These are phyloP conservation scores for Erodium trifolium DNA, from an alignment of 441 rosid genomes.

Conservation along the genomic window DNA sequence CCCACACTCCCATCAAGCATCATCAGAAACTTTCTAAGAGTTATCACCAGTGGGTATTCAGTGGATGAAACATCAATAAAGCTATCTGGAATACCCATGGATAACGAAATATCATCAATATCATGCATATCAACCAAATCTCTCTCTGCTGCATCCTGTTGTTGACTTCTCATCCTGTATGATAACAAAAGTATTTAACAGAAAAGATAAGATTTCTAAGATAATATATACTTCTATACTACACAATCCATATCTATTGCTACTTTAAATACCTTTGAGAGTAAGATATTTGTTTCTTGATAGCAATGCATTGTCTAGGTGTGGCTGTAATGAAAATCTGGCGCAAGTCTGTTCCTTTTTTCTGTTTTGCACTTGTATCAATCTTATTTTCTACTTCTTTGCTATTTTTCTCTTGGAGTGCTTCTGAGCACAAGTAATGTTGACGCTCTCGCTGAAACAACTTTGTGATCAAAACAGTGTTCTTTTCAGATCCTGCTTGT, in stretches of 20 bases:
- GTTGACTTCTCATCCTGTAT: slow-evolving; percentile 29
- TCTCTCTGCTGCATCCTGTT: slow-evolving; percentile 18
- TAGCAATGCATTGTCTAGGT: slow-evolving; percentile 37
- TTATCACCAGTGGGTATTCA: slow-evolving; percentile 38
- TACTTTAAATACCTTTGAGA: slow-evolving; percentile 35
- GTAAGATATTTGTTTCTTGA: slow-evolving; percentile 33
- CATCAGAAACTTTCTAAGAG: slow-evolving; percentile 42
- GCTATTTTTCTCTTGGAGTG: slow-evolving; percentile 13
- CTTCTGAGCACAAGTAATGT: slow-evolving; percentile 18
- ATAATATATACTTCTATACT: not conserved
- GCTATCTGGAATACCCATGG: slow-evolving; percentile 40
- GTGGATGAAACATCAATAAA: slow-evolving; percentile 24
- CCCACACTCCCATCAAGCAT: slow-evolving; percentile 56
- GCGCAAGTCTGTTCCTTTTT: slow-evolving; percentile 17
- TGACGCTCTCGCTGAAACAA: slow-evolving; percentile 33
- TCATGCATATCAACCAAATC: slow-evolving; percentile 13
- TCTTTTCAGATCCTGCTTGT: slow-evolving; percentile 54
- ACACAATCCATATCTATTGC: too few relatives aligned
- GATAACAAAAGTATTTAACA: slow-evolving; percentile 7
- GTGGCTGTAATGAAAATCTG: slow-evolving; percentile 50
- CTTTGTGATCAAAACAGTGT: slow-evolving; percentile 41
- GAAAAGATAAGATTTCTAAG: not conserved
- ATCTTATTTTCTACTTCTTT: not conserved
- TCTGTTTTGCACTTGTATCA: slow-evolving; percentile 14
- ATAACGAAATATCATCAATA: slow-evolving; percentile 27